Conservation (phyloP, 2,329 filamentous ascomycete genomes). For the Balansia obtecta region DNA sequence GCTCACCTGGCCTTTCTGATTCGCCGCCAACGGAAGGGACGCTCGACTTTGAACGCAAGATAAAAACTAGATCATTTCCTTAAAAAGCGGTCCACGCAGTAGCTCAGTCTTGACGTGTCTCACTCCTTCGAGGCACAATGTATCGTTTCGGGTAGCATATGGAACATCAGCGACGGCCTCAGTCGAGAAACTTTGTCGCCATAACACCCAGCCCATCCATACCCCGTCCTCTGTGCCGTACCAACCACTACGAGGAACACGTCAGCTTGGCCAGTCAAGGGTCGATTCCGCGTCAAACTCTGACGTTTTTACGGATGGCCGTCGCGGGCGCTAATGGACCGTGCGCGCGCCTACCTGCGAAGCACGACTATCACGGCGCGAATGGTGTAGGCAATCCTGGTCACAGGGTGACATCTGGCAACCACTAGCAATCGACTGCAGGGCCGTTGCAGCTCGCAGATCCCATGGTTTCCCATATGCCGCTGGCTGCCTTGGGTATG, state of each 20-base stretch:
- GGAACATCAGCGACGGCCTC: not conserved
- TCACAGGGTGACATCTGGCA: constrained; percentile 1
- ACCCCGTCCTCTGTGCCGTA: no score
- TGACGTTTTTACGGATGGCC: not conserved
- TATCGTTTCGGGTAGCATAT: not conserved
- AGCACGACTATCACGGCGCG: not conserved
- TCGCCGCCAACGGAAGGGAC: not conserved
- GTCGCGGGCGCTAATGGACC: not conserved
- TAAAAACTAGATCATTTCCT: not conserved
- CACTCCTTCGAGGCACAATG: not conserved
- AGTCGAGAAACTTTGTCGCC: not conserved
- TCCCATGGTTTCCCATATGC: not conserved
- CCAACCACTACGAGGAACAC: not conserved
- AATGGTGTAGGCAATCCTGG: constrained; percentile 1
- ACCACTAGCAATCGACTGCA: not conserved
- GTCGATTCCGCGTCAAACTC: not conserved
- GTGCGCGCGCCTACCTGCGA: not conserved
- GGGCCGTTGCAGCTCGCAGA: not conserved
- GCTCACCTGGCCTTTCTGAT: not conserved
- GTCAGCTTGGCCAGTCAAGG: not conserved
- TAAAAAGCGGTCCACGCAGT: not conserved
- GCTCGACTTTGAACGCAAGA: not conserved
- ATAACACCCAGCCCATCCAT: not conserved
- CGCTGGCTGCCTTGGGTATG: not conserved
- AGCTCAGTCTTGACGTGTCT: not conserved